Evolutionary conservation across 140 eudicot genomes (phyloP), one percentile per base, ranked within the genome.

Genomic region (Senecio squalidus): DNA sequence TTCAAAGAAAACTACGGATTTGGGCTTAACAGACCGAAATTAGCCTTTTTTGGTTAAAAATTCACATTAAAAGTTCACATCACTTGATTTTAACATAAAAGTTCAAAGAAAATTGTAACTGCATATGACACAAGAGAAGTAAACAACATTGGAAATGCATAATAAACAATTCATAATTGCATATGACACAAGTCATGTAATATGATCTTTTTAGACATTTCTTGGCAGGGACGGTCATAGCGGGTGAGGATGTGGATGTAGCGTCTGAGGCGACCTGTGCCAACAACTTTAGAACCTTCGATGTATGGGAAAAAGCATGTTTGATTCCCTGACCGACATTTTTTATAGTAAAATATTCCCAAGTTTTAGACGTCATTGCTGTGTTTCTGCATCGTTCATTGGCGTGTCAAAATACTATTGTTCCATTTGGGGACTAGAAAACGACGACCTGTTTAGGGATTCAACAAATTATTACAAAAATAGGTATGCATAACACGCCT

Each of bases 321-420:
- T 96, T 72, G 10, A 71, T 58, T 2, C 92, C 94, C 38, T 55
- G 68, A 29, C 86, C 84, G 13, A 79, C 82, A 10, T 58, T 74
- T 73, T 84, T 96, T 11, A 91, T 86, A 2, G 96, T 86, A 76
- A 91, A 91, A 64, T 81, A 92, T 43, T 91, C 98, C 98, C 98
- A 91, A 9, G 86, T 96, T 3, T 81, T 79, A 6, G 98, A 91
- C 62, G 79, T 86, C 83, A 81, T 84, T 60, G 66, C 18, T 33
- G 74, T 2, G 44, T 60, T 7, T 74, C 79, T 3, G 25, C 65
- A 10, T 52, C 74, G 6, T 60, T 67, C 66, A 67, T 26, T 74
- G 48, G 54, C 16, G 66, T 60, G 29, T 67, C 70, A 0, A 62
- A 62, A 55, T 71, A 44, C 60, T 71, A 70, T 4, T 58, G 76